These are phyloP conservation scores for Roridomyces roridus DNA, from an alignment of 768 basidiomycete species.

Conservation along the genomic window DNA sequence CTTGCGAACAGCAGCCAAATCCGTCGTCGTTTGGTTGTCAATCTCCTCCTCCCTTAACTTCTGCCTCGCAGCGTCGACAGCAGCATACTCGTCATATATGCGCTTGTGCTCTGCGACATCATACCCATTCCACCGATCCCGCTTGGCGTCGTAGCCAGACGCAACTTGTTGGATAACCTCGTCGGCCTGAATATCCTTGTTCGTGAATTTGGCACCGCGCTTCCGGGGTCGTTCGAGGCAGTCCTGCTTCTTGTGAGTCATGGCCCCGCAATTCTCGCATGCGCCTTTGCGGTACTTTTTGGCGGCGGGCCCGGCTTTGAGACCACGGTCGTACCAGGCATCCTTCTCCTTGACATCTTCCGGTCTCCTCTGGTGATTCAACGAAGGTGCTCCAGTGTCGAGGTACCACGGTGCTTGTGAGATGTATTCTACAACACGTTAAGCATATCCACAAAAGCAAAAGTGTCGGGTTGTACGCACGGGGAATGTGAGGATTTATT, in stretches of 20 bases:
- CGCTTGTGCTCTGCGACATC: slow-evolving; percentile 85
- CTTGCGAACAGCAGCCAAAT: slow-evolving; percentile 89
- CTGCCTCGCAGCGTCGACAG: slow-evolving; percentile 88
- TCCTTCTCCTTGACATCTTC: slow-evolving; percentile 78
- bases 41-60: slow-evolving; percentile 96
- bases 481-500: slow-evolving; percentile 99
- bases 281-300: slow-evolving; percentile 98
- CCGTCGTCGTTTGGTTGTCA: slow-evolving; percentile 95
- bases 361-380: slow-evolving; percentile 91
- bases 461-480: slow-evolving; percentile 47
- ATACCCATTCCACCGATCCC: slow-evolving; percentile 99
- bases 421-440: slow-evolving; percentile 78
- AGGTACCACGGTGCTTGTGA: slow-evolving; percentile 99
- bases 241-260: slow-evolving; percentile 90
- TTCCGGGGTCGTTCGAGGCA: slow-evolving; percentile 97
- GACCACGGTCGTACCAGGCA: slow-evolving; percentile 91
- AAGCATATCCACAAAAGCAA: not conserved
- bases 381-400: slow-evolving; percentile 90
- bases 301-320: slow-evolving; percentile 85
- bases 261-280: slow-evolving; percentile 98
- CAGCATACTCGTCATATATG: slow-evolving; percentile 94
- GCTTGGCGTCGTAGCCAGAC: slow-evolving; percentile 87
- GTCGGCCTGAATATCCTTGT: slow-evolving; percentile 88
- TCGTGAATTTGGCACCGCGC: slow-evolving; percentile 93
- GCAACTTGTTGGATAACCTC: slow-evolving; percentile 86